Evolutionary conservation across 495 filamentous ascomycete species (phyloP).

Genomic region (Xylaria flabelliformis): DNA sequence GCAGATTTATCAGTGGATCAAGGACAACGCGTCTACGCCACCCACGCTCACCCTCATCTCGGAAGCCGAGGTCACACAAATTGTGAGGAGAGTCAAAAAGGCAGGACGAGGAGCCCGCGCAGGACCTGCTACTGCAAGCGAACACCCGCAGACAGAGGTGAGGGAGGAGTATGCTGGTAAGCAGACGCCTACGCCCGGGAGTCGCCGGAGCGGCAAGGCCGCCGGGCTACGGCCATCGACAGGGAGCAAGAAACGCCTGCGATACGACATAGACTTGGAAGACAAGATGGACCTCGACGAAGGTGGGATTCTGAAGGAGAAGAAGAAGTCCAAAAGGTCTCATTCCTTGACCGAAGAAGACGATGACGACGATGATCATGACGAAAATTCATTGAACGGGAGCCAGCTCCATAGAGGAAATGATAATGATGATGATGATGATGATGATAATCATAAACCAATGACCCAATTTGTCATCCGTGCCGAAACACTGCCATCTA

Average conservation of each 20-base stretch:
- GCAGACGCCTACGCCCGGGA: constrained; percentile 30
- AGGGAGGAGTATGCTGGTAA: constrained; percentile 25
- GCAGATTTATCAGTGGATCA: constrained; percentile 39
- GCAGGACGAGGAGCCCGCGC: not conserved
- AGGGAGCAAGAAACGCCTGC: constrained; percentile 45
- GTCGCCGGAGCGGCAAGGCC: constrained; percentile 42
- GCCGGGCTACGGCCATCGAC: constrained; percentile 43
- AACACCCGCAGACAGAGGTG: constrained; percentile 27
- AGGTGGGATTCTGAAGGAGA: constrained; percentile 24
- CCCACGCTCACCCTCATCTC: constrained; percentile 32
- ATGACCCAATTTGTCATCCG: constrained; percentile 47
- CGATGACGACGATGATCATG: constrained; percentile 34
- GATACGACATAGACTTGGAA: constrained; percentile 30
- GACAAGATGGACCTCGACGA: constrained; percentile 45
- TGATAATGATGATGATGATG: not conserved
- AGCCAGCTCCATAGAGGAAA: constrained; percentile 23
- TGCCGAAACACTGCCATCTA: constrained; percentile 54
- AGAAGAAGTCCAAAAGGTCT: constrained; percentile 45
- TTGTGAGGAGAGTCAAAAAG: constrained; percentile 42
- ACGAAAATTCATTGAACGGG: constrained; percentile 29
- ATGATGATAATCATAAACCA: not conserved
- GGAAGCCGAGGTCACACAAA: constrained; percentile 36
- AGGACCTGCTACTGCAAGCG: constrained; percentile 29
- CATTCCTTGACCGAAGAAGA: constrained; percentile 36
- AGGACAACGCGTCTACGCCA: constrained; percentile 28